These are phyloP conservation scores for Articulospora tetracladia DNA, from an alignment of 495 filamentous ascomycete species.

Conservation along the genomic window DNA sequence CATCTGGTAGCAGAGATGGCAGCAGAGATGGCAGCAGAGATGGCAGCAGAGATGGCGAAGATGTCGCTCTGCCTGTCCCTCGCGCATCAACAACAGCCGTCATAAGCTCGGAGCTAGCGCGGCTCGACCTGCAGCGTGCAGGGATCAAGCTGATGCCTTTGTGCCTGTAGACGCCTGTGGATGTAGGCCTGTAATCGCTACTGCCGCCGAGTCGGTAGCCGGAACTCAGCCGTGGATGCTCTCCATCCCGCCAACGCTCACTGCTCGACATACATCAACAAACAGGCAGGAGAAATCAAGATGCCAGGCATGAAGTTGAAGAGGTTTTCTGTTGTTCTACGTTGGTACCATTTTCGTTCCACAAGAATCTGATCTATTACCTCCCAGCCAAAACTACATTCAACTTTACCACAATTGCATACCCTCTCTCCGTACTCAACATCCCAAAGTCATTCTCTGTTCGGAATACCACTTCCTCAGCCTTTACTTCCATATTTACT, in stretches of 20 bases:
- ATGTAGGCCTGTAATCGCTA: not conserved
- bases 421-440: constrained; percentile 46
- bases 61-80: not conserved
- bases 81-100: not conserved
- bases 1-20: not conserved
- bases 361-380: not conserved
- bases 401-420: constrained; percentile 41
- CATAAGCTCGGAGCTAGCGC: not conserved
- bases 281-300: no score
- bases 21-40: not conserved
- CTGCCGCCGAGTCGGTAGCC: no score
- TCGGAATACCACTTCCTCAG: constrained; percentile 48
- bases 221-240: no score
- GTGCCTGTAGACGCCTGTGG: not conserved
- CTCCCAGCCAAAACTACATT: not conserved
- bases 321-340: not conserved
- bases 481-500: constrained; percentile 34
- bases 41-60: not conserved
- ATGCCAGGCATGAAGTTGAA: not conserved
- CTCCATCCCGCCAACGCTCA: no score
- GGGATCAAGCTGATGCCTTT: not conserved
- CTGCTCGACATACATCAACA: no score
- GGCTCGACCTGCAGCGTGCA: not conserved
- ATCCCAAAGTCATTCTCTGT: constrained; percentile 49
- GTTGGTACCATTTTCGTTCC: not conserved